These are phyloP conservation scores for Cymbopogon flexuosus DNA, from an alignment of 202 grass and related monocot genomes.

Conservation along the genomic window DNA sequence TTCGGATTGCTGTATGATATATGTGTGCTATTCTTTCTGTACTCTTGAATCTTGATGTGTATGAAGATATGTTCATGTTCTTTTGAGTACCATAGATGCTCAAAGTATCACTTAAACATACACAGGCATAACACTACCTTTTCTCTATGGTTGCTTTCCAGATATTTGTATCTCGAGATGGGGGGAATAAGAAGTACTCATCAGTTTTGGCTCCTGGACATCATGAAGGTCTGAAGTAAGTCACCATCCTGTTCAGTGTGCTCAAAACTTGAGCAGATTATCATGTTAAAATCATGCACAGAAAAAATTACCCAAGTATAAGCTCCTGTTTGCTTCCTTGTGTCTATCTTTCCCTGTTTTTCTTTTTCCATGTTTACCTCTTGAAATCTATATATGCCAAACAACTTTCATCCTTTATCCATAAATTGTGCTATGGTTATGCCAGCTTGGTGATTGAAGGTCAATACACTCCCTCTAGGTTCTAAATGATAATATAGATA, in stretches of 20 bases:
- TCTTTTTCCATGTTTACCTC: neutral
- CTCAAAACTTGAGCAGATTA: constrained; percentile 11
- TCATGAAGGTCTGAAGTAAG: constrained; percentile 95
- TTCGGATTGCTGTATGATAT: constrained; percentile 1
- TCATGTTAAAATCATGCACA: neutral
- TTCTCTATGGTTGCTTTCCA: constrained; percentile 22
- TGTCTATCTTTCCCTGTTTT: neutral
- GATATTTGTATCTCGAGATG: constrained; percentile 95
- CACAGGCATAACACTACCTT: too few relatives aligned
- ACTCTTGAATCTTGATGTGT: neutral
- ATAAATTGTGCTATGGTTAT: constrained; percentile 10
- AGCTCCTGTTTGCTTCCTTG: neutral
- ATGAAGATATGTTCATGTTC: neutral
- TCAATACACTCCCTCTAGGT: neutral
- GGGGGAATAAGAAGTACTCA: constrained; percentile 85
- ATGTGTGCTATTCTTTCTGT: neutral
- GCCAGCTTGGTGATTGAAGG: neutral
- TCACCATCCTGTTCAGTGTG: constrained; percentile 21
- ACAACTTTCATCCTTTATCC: neutral
- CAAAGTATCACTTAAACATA: neutral
- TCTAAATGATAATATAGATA: constrained; percentile 8
- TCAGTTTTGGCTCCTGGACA: constrained; percentile 92
- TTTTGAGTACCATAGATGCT: neutral
- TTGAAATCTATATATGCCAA: constrained; percentile 11
- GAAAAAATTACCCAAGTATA: neutral